Evolutionary conservation across 139 green algal genomes (phyloP), one percentile per base, ranked within the genome.

Genomic region (Zygnema circumcarinatum): DNA sequence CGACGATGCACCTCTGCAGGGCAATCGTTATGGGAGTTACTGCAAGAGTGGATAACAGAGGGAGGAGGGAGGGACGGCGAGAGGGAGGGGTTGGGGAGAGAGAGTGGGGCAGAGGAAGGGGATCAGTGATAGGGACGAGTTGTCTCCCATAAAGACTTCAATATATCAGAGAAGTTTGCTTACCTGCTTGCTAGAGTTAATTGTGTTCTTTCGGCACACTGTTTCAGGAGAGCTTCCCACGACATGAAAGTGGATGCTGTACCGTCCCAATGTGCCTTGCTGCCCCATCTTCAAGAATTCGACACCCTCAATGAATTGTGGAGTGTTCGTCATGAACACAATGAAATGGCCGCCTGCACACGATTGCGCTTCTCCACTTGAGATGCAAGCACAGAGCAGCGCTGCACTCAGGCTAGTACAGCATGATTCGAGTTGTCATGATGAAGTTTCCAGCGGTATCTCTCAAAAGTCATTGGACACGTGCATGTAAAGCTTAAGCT

Each of bases 211-310:
- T 1, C 42, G 47, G n/a, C 90, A 52, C 56, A 67, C 79, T 31
- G 52, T 83, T 2, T 33, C 1, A 0, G 35, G 7, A 16, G 40
- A 21, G 53, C 81, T 84, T 39, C 91, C 90, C 38, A 92, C 89
- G 84, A 96, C 90, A 89, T 90, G 86, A 1, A 90, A 81, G 79
- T 90, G 86, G 20, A 90, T 88, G 0, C 36, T 40, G n/a, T 90
- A 90, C 1, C 78, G 76, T 11, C 86, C 86, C 53, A 90, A 69
- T 0, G n/a, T 74, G 72, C 69, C 83, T 74, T 88, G 73, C 83
- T 88, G 83, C 38, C 83, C 83, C 83, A 88, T 88, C 31, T 38
- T 29, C 1, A 29, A 16, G 7, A 83, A 83, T 74, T 88, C 69
- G 20, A 88, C 69, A 2, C 83, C 83, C 29, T 83, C 69, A 20